A percentile compares a stretch with the other conserved stretches of the same genome.
phyloP scores from a whole-genome alignment of 2,329 filamentous ascomycete genomes.

The Talaromyces sp. region DNA sequence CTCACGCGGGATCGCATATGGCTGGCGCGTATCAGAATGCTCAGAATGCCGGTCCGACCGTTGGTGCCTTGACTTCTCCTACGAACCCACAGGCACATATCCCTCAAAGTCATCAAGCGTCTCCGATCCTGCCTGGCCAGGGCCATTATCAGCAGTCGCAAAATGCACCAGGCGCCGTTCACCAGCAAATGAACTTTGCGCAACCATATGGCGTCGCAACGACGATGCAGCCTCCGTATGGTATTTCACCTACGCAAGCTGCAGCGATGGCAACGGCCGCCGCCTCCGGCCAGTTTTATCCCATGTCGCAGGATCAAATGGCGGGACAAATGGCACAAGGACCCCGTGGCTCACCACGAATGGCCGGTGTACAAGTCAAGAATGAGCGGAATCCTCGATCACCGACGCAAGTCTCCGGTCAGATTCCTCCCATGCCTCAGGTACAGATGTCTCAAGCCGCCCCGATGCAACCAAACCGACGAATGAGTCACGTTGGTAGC shows the following conservation, averaged over 20 bases:
- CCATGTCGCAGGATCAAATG: constrained; percentile 68
- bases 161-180: constrained; percentile 57
- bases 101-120: constrained; percentile 62
- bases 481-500: constrained; percentile 70
- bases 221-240: constrained; percentile 70
- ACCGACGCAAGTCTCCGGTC: constrained; percentile 64
- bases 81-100: constrained; percentile 66
- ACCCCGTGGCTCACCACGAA: constrained; percentile 67
- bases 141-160: constrained; percentile 63
- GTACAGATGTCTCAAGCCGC: constrained; percentile 53
- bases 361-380: constrained; percentile 66
- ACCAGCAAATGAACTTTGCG: constrained; percentile 75
- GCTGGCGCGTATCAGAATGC: constrained; percentile 61
- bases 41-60: constrained; percentile 47
- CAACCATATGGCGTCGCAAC: constrained; percentile 70
- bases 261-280: constrained; percentile 93
- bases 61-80: constrained; percentile 64
- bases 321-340: constrained; percentile 56
- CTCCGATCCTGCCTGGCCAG: constrained; percentile 76
- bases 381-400: constrained; percentile 73
- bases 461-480: constrained; percentile 57
- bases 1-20: constrained; percentile 57
- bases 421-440: constrained; percentile 51
- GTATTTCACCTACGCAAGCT: constrained; percentile 76
- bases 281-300: constrained; percentile 77